These are phyloP conservation scores for Nyssa sinensis DNA, from an alignment of 148 eudicot species.

Conservation along the genomic window DNA sequence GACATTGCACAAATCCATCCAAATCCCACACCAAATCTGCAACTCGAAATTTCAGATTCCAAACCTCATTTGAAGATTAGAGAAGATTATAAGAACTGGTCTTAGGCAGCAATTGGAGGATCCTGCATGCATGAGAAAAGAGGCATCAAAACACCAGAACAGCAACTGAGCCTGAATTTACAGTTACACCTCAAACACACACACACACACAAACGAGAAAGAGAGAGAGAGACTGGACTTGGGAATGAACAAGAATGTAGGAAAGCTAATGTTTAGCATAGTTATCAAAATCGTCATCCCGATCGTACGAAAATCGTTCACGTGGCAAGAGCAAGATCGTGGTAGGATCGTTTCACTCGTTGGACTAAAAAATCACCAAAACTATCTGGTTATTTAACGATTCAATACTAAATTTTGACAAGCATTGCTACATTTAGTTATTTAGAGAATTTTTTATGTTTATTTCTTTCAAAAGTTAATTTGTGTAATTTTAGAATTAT, in stretches of 20 bases:
- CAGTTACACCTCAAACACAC: neutral
- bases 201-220: too few species aligned
- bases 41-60: conserved; percentile 12
- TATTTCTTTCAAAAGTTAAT: too few species aligned
- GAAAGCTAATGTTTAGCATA: neutral
- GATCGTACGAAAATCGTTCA: neutral
- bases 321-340: too few species aligned
- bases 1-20: neutral
- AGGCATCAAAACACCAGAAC: neutral
- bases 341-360: too few species aligned
- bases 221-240: neutral
- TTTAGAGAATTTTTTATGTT: too few species aligned
- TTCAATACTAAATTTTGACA: too few species aligned
- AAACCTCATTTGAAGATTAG: conserved; percentile 1
- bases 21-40: neutral
- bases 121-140: conserved; percentile 23
- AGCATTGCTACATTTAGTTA: too few species aligned
- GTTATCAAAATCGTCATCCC: too few species aligned
- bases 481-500: too few species aligned
- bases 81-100: neutral
- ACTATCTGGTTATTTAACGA: too few species aligned
- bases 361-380: too few species aligned
- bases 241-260: neutral
- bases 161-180: too few species aligned
- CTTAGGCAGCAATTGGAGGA: conserved; percentile 28